These are phyloP conservation scores for Ilyonectria robusta DNA, from an alignment of 2,329 filamentous ascomycete species.

Conservation along the genomic window DNA sequence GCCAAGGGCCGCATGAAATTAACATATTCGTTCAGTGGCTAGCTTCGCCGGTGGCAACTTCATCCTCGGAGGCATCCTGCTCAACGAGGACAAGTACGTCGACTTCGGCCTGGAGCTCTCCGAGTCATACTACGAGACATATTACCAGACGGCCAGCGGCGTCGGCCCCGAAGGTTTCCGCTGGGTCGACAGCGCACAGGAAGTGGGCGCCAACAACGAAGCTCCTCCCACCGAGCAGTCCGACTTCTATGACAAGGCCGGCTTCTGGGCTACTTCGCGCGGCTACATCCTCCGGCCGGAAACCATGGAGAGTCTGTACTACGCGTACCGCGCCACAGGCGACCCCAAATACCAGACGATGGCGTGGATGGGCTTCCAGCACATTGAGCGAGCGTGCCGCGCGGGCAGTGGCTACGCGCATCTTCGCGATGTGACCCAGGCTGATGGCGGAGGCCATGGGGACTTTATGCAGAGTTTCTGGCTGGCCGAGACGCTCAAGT, in stretches of 20 bases:
- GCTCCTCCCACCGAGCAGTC: constrained; percentile 60
- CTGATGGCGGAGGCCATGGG: constrained; percentile 63
- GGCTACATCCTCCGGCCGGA: constrained; percentile 83
- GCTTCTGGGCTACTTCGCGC: constrained; percentile 77
- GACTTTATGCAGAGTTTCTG: constrained; percentile 90
- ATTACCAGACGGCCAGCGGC: constrained; percentile 75
- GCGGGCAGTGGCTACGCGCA: constrained; percentile 77
- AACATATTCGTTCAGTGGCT: constrained; percentile 62
- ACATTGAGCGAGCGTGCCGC: constrained; percentile 75
- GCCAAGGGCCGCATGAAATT: constrained; percentile 31
- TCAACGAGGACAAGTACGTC: constrained; percentile 76
- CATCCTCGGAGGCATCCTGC: constrained; percentile 82
- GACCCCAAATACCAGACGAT: constrained; percentile 84
- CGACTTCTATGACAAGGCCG: constrained; percentile 75
- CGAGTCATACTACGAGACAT: constrained; percentile 81
- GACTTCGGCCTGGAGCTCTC: constrained; percentile 82
- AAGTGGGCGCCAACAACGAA: constrained; percentile 53
- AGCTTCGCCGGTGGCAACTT: constrained; percentile 89
- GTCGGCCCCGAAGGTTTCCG: constrained; percentile 83
- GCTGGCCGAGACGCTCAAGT: constrained; percentile 91
- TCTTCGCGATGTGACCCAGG: constrained; percentile 75
- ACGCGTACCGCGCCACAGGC: constrained; percentile 86
- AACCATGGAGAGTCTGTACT: constrained; percentile 88
- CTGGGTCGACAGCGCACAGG: constrained; percentile 66
- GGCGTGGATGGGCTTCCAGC: constrained; percentile 84